Conservation (phyloP, 192 early-diverging fungal species). For the Podila verticillata region DNA sequence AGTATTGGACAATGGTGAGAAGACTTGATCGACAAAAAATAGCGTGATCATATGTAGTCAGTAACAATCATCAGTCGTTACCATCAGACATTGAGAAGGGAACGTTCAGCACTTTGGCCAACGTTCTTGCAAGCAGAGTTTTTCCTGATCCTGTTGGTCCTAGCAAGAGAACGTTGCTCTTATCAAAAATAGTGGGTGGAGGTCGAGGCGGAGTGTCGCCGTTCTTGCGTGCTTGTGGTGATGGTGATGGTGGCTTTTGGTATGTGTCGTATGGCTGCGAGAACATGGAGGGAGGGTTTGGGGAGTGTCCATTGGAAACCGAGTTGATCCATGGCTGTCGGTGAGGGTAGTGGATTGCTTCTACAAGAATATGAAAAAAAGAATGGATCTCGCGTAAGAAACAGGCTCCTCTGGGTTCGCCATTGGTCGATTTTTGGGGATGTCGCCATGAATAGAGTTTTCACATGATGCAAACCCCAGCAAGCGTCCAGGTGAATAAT, state of each 20-base stretch:
- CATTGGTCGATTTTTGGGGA: too few species aligned
- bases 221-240: conserved; percentile 3
- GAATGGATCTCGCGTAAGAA: background rate
- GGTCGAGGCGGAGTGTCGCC: conserved; percentile 9
- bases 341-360: conserved; percentile 51
- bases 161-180: conserved; percentile 89
- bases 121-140: conserved; percentile 83
- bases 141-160: conserved; percentile 92
- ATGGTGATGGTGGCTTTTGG: conserved; percentile 18
- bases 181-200: conserved; percentile 75
- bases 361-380: conserved; percentile 10
- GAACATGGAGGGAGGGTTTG: conserved; percentile 41
- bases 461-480: conserved; percentile 29
- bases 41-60: too few species aligned
- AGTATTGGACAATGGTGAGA: background rate
- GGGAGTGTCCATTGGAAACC: conserved; percentile 27
- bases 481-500: background rate
- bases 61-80: background rate
- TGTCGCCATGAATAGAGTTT: conserved; percentile 14
- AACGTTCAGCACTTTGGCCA: conserved; percentile 85
- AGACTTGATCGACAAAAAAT: background rate
- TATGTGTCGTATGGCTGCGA: conserved; percentile 50
- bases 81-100: conserved; percentile 91
- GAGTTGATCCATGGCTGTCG: conserved; percentile 50
- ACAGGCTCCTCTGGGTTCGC: background rate